Conservation (phyloP, 371 early-diverging fungal genomes). For the Rhizopus arrhizus region DNA sequence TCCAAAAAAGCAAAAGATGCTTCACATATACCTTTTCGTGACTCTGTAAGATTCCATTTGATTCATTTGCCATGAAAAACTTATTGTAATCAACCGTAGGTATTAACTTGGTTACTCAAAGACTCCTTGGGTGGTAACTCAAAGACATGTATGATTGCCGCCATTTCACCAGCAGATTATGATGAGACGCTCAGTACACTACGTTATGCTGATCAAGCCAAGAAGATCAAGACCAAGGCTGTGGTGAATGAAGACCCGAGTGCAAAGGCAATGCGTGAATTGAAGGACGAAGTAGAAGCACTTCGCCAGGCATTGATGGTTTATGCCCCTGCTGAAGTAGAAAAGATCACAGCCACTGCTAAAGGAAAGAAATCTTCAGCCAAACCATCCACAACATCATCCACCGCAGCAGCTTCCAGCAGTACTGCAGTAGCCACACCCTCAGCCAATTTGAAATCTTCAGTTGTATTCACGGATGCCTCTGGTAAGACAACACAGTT, state of each 20-base stretch:
- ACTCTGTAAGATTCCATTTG: slow-evolving; percentile 62
- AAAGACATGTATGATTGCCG: slow-evolving; percentile 85
- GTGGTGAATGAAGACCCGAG: slow-evolving; percentile 85
- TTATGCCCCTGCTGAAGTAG: slow-evolving; percentile 55
- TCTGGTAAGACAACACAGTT: slow-evolving; percentile 29
- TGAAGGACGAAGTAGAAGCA: slow-evolving; percentile 73
- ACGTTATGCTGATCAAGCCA: slow-evolving; percentile 88
- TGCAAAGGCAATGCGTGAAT: slow-evolving; percentile 72
- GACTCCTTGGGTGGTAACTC: slow-evolving; percentile 87
- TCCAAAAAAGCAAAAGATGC: slow-evolving; percentile 55
- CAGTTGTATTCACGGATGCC: slow-evolving; percentile 54
- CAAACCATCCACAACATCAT: slow-evolving; percentile 3
- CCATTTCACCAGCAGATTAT: slow-evolving; percentile 70
- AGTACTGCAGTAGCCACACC: background rate
- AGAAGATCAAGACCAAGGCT: slow-evolving; percentile 81
- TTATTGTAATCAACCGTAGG: slow-evolving; percentile 17
- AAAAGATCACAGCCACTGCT: slow-evolving; percentile 36
- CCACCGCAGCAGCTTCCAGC: slow-evolving; percentile 5
- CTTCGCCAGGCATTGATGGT: slow-evolving; percentile 61
- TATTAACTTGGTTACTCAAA: slow-evolving; percentile 86
- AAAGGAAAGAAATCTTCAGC: slow-evolving; percentile 25
- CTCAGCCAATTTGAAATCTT: slow-evolving; percentile 12
- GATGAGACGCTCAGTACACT: slow-evolving; percentile 89
- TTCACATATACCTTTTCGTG: slow-evolving; percentile 83
- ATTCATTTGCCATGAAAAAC: background rate